phyloP scores from a whole-genome alignment of 2,329 filamentous ascomycete genomes.

The Penicillium occitanis region DNA sequence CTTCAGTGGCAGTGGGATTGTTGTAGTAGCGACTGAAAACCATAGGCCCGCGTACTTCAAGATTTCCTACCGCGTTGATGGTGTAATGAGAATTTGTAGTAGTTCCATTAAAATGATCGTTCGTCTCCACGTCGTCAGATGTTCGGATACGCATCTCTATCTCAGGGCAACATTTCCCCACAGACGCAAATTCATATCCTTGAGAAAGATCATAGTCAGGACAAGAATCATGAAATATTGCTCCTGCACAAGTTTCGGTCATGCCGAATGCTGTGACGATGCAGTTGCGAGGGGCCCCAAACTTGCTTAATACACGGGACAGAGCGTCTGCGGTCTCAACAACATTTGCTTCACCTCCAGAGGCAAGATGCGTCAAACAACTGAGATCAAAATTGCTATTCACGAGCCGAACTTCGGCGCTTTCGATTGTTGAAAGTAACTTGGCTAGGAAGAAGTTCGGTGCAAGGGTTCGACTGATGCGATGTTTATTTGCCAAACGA shows the following conservation, averaged over 20 bases:
- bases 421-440: slow-evolving; percentile 19
- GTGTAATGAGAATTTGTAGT: not conserved
- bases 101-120: not conserved
- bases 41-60: slow-evolving; percentile 45
- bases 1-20: slow-evolving; percentile 50
- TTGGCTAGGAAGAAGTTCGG: slow-evolving; percentile 41
- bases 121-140: not conserved
- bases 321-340: slow-evolving; percentile 25
- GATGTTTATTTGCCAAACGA: slow-evolving; percentile 29
- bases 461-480: slow-evolving; percentile 35
- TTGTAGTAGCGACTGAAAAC: slow-evolving; percentile 56
- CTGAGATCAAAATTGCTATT: slow-evolving; percentile 27
- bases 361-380: slow-evolving; percentile 32
- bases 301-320: slow-evolving; percentile 23
- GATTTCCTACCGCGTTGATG: slow-evolving; percentile 22
- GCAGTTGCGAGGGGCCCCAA: slow-evolving; percentile 28
- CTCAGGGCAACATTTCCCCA: slow-evolving; percentile 28
- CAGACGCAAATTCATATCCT: slow-evolving; percentile 22
- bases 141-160: slow-evolving; percentile 27
- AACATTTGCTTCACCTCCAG: slow-evolving; percentile 44
- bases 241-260: slow-evolving; percentile 24
- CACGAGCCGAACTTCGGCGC: not conserved
- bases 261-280: slow-evolving; percentile 28
- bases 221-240: slow-evolving; percentile 17
- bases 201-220: slow-evolving; percentile 16